Conservation (phyloP, 1,139 yeast genomes). For the Geotrichum australiense region DNA sequence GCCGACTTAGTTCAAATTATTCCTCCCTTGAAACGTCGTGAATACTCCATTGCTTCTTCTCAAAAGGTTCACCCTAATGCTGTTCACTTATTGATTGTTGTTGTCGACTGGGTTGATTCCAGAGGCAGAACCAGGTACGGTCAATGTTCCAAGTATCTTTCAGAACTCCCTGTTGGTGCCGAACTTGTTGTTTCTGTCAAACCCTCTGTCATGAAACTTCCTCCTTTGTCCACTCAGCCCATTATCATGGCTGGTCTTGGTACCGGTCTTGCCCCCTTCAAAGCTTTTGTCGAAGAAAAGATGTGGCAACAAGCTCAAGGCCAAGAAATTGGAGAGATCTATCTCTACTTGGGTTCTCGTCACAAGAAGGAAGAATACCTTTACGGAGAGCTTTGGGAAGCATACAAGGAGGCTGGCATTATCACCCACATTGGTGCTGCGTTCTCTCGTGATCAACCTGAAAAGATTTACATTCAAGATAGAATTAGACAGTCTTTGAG, state of each 20-base stretch:
- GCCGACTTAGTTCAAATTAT: slow-evolving; percentile 64
- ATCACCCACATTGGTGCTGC: slow-evolving; percentile 97
- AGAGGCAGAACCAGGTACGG: slow-evolving; percentile 85
- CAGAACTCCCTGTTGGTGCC: slow-evolving; percentile 71
- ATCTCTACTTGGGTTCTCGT: slow-evolving; percentile 87
- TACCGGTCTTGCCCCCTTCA: slow-evolving; percentile 97
- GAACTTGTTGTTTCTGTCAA: slow-evolving; percentile 92
- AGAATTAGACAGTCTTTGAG: slow-evolving; percentile 72
- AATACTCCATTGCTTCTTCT: slow-evolving; percentile 97
- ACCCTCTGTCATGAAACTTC: slow-evolving; percentile 95
- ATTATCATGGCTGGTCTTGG: slow-evolving; percentile 97
- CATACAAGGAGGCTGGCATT: slow-evolving; percentile 84
- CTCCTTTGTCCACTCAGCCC: slow-evolving; percentile 80
- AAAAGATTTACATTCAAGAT: slow-evolving; percentile 93
- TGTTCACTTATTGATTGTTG: slow-evolving; percentile 86
- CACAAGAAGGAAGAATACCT: slow-evolving; percentile 93
- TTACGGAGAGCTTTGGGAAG: slow-evolving; percentile 97
- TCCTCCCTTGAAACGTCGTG: slow-evolving; percentile 91
- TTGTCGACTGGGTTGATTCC: slow-evolving; percentile 91
- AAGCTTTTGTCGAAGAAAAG: slow-evolving; percentile 94
- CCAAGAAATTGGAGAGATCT: slow-evolving; percentile 79
- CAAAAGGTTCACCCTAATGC: slow-evolving; percentile 88
- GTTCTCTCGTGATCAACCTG: slow-evolving; percentile 94
- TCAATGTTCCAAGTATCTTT: slow-evolving; percentile 85
- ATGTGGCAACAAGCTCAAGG: slow-evolving; percentile 91